A percentile compares a stretch with the other conserved stretches of the same genome.
Evolutionary conservation across 345 rosid species (phyloP).

Genomic region (Eucalyptus sp.): DNA sequence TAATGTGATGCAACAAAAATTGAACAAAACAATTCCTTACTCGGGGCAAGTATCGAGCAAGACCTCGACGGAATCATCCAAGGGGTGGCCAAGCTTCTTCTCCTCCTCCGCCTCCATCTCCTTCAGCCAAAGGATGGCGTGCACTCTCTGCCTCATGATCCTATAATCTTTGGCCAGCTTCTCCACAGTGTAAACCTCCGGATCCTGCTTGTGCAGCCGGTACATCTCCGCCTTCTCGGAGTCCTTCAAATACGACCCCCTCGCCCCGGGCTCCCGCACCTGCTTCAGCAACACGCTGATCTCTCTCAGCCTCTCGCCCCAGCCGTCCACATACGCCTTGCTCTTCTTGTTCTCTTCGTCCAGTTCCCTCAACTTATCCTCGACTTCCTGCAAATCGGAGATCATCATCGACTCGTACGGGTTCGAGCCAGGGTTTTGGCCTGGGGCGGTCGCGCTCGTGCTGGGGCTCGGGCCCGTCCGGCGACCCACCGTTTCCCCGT

Average conservation of each 20-base stretch:
- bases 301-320: slow-evolving; percentile 45
- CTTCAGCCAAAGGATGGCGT: slow-evolving; percentile 92
- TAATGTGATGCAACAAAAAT: neutral
- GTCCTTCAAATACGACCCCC: slow-evolving; percentile 86
- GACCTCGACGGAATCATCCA: slow-evolving; percentile 83
- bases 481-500: slow-evolving; percentile 42
- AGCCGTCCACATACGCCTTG: slow-evolving; percentile 42
- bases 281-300: slow-evolving; percentile 53
- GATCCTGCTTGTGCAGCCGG: slow-evolving; percentile 72
- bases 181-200: slow-evolving; percentile 69
- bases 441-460: slow-evolving; percentile 4
- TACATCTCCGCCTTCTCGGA: slow-evolving; percentile 98
- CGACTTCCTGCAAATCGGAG: slow-evolving; percentile 35
- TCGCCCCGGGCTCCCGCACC: slow-evolving; percentile 77
- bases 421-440: neutral
- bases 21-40: slow-evolving; percentile 22
- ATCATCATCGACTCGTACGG: slow-evolving; percentile 11
- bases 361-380: slow-evolving; percentile 31
- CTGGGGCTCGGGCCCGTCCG: neutral
- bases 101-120: slow-evolving; percentile 88
- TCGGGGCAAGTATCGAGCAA: slow-evolving; percentile 86
- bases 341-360: slow-evolving; percentile 31
- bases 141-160: slow-evolving; percentile 95
- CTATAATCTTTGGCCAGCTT: slow-evolving; percentile 86
- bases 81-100: slow-evolving; percentile 72